phyloP scores from a whole-genome alignment of 2,329 filamentous ascomycete species.

The Cercospora sojina region DNA sequence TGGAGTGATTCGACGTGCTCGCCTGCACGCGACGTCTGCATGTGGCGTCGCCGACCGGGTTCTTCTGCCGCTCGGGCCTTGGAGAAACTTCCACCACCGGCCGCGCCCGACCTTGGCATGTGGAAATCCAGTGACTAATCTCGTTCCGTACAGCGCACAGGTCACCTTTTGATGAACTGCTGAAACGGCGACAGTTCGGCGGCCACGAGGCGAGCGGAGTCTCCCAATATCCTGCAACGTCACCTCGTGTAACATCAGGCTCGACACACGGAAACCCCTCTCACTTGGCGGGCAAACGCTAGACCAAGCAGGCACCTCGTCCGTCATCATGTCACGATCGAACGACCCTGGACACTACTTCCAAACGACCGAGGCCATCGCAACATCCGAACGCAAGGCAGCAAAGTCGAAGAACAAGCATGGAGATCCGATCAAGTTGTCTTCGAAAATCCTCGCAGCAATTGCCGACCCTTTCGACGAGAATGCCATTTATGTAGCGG shows the following conservation, averaged over 20 bases:
- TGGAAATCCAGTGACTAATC: background rate
- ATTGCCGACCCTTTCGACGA: conserved; percentile 62
- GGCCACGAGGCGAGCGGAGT: background rate
- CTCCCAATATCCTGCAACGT: background rate
- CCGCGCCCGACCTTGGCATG: background rate
- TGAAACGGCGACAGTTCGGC: background rate
- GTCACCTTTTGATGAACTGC: background rate
- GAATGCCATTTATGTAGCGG: conserved; percentile 71
- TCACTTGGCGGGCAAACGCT: background rate
- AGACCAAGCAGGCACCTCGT: background rate
- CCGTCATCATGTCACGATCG: conserved; percentile 61
- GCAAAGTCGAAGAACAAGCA: conserved; percentile 76
- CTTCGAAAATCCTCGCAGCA: conserved; percentile 82
- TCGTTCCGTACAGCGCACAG: background rate
- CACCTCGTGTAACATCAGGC: background rate
- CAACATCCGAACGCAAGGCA: conserved; percentile 61
- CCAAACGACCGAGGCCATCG: conserved; percentile 68
- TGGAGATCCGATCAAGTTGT: conserved; percentile 75
- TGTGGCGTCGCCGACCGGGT: background rate
- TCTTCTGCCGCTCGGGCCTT: background rate
- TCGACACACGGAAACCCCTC: background rate
- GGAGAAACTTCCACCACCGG: background rate
- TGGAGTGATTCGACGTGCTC: background rate
- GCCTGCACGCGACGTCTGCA: background rate
- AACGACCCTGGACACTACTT: conserved; percentile 82